Percentiles rank a stretch among this genome's conserved stretches.
Evolutionary conservation across 2,329 filamentous ascomycete species (phyloP).

Genomic region (Pleomassaria siparia): DNA sequence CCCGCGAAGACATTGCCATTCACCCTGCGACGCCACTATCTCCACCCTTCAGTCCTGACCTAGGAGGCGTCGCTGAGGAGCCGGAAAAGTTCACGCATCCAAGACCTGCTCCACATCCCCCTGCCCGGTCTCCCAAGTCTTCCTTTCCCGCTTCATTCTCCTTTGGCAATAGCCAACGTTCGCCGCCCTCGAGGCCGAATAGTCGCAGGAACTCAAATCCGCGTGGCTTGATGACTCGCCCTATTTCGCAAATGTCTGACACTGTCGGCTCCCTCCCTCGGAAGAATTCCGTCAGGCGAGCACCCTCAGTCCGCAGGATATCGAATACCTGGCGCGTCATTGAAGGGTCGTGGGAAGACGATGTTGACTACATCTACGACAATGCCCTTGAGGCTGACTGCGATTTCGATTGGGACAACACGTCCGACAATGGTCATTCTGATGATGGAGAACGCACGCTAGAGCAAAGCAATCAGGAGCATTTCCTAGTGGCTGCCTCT

Average conservation of each 20-base stretch:
- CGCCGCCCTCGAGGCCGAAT: constrained; percentile 19
- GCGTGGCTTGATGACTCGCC: constrained; percentile 26
- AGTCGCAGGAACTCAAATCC: constrained; percentile 22
- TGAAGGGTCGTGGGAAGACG: constrained; percentile 60
- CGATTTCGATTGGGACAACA: constrained; percentile 59
- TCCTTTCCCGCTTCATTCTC: constrained; percentile 32
- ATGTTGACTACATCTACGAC: constrained; percentile 64
- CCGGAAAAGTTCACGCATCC: constrained; percentile 38
- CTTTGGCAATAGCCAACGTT: constrained; percentile 24
- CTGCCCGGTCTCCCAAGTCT: constrained; percentile 27
- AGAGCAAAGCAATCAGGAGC: constrained; percentile 13
- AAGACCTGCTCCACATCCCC: constrained; percentile 36
- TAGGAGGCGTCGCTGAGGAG: constrained; percentile 42
- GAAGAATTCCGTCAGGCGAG: constrained; percentile 22
- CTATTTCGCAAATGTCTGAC: constrained; percentile 48
- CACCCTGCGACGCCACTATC: constrained; percentile 30
- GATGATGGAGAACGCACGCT: constrained; percentile 39
- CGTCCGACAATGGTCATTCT: constrained; percentile 28
- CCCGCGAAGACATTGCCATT: constrained; percentile 45
- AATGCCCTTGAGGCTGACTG: constrained; percentile 62
- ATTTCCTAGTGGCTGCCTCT: constrained; percentile 5
- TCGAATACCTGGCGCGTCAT: constrained; percentile 39
- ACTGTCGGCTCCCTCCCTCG: constrained; percentile 47
- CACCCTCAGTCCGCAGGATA: constrained; percentile 25
- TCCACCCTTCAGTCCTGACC: constrained; percentile 43